Evolutionary conservation across 176 grass and related monocot species (phyloP).

Genomic region (Panicum miliaceum): DNA sequence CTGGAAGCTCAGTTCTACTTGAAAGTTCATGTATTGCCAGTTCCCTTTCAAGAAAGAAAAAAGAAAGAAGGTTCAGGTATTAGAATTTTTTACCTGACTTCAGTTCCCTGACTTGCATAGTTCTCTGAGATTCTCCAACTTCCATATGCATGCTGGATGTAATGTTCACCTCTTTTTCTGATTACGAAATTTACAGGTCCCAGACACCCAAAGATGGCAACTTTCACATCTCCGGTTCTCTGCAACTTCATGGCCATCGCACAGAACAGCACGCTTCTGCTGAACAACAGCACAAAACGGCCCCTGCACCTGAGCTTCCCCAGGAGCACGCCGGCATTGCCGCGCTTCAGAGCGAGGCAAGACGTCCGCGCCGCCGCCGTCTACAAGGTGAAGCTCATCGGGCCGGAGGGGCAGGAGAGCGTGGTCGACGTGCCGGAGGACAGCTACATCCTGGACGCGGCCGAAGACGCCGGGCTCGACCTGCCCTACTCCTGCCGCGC

Average conservation of each 20-base stretch:
- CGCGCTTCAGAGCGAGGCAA: not conserved
- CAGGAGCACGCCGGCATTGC: not conserved
- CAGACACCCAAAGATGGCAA: constrained; percentile 37
- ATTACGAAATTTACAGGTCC: constrained; percentile 15
- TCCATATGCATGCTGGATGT: not conserved
- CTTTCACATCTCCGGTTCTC: constrained; percentile 24
- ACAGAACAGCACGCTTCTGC: not conserved
- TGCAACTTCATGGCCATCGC: constrained; percentile 30
- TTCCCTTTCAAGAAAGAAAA: too few relatives aligned
- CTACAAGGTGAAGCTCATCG: constrained; percentile 69
- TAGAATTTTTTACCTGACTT: not conserved
- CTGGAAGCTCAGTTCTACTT: not conserved
- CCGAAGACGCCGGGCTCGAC: constrained; percentile 51
- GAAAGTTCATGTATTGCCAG: not conserved
- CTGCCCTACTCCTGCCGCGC: constrained; percentile 76
- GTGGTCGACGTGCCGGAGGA: constrained; percentile 60
- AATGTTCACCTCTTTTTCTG: not conserved
- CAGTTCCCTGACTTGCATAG: not conserved
- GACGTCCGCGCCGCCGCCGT: constrained; percentile 39
- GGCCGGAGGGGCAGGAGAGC: constrained; percentile 54
- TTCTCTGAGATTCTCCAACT: not conserved
- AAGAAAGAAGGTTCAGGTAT: not conserved
- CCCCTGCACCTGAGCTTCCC: not conserved
- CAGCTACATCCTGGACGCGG: constrained; percentile 67
- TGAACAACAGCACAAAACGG: constrained; percentile 3